Conservation (phyloP, 176 grass and related monocot genomes). For the Melocanna baccifera region DNA sequence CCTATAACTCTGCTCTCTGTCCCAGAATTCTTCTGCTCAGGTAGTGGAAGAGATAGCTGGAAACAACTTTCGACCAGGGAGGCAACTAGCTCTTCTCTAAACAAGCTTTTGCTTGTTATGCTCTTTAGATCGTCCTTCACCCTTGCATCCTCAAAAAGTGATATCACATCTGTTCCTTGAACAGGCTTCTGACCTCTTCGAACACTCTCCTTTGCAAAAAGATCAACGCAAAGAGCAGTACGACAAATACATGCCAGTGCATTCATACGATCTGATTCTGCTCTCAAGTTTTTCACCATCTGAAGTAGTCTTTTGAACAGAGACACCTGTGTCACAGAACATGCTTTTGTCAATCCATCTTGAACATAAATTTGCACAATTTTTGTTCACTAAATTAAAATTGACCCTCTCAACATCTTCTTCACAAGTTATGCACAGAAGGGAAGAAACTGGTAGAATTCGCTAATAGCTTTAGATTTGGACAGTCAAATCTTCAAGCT, state of each 20-base stretch:
- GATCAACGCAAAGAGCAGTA: conserved; percentile 96
- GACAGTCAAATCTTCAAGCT: background rate
- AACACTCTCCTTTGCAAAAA: conserved; percentile 97
- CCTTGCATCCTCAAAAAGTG: conserved; percentile 95
- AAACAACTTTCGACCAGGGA: conserved; percentile 97
- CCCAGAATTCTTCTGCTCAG: conserved; percentile 91
- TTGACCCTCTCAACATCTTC: background rate
- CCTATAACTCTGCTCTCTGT: conserved; percentile 97
- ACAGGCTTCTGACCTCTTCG: conserved; percentile 94
- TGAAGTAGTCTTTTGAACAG: conserved; percentile 92
- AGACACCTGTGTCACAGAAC: conserved; percentile 60
- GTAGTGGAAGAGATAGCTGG: conserved; percentile 89
- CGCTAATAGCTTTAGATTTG: background rate
- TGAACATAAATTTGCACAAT: background rate
- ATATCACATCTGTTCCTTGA: conserved; percentile 89
- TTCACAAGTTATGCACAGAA: conserved; percentile 23
- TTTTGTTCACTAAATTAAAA: background rate
- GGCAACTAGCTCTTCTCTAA: conserved; percentile 93
- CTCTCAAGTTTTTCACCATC: conserved; percentile 96
- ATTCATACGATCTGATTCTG: conserved; percentile 96
- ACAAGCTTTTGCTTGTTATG: conserved; percentile 87
- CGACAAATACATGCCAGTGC: conserved; percentile 92
- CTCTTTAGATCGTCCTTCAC: conserved; percentile 91
- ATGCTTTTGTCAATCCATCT: conserved; percentile 19
- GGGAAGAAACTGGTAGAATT: background rate